A percentile compares a stretch with the other conserved stretches of the same genome.
These are phyloP conservation scores for Solanum ossicruentum DNA, from an alignment of 257 asterid genomes.

Conservation along the genomic window DNA sequence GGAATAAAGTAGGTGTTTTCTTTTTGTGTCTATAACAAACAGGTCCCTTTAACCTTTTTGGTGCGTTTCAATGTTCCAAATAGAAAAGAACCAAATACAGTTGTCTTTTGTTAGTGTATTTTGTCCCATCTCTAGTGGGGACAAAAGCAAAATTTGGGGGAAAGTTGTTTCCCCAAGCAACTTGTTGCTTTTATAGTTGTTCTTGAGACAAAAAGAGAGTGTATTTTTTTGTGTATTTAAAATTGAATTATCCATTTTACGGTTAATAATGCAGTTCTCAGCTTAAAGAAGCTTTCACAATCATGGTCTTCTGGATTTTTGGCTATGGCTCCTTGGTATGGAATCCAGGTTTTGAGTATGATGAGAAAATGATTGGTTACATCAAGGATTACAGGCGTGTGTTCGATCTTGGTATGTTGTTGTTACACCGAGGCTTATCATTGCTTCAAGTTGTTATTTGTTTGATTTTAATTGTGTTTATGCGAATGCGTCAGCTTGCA, in stretches of 20 bases:
- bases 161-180: neutral
- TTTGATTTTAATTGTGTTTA: neutral
- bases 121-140: neutral
- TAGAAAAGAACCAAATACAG: neutral
- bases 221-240: neutral
- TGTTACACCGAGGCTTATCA: neutral
- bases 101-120: neutral
- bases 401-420: conserved; percentile 64
- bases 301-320: conserved; percentile 82
- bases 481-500: conserved; percentile 44
- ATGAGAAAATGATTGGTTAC: conserved; percentile 70
- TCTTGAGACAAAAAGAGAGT: neutral
- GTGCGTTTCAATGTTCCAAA: neutral
- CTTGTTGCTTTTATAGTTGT: neutral
- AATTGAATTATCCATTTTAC: neutral
- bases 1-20: neutral
- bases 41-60: neutral
- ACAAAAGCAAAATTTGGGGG: neutral
- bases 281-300: neutral
- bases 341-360: conserved; percentile 91
- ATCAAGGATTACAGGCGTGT: conserved; percentile 80
- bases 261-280: neutral
- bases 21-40: neutral
- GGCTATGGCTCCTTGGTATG: conserved; percentile 93
- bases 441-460: neutral